These are phyloP conservation scores for Haberlea rhodopensis DNA, from an alignment of 257 asterid genomes.

Conservation along the genomic window DNA sequence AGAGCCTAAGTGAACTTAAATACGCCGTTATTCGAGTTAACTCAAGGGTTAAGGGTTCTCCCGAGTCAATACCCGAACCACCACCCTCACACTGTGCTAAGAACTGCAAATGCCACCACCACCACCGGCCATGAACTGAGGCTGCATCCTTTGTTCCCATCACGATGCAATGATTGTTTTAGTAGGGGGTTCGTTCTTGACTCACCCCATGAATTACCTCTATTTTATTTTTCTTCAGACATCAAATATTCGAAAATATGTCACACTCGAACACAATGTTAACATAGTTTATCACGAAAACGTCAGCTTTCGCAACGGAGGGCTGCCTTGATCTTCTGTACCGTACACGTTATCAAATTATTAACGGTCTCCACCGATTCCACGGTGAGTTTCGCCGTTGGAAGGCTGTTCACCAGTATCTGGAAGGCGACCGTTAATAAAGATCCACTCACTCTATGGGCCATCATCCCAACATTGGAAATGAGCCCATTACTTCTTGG, in stretches of 20 bases:
- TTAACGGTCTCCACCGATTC: conserved; percentile 95
- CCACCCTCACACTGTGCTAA: conserved; percentile 51
- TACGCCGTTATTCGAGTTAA: conserved; percentile 28
- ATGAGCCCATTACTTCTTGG: conserved; percentile 30
- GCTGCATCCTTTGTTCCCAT: conserved; percentile 23
- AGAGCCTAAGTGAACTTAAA: background rate
- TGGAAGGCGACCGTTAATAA: conserved; percentile 88
- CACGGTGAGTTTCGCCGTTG: conserved; percentile 82
- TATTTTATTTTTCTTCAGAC: background rate
- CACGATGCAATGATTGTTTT: conserved; percentile 42
- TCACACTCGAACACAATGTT: background rate
- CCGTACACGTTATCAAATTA: conserved; percentile 86
- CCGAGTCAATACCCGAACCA: conserved; percentile 99
- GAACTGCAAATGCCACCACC: conserved; percentile 11
- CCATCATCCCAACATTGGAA: conserved; percentile 35
- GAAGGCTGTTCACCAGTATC: conserved; percentile 74
- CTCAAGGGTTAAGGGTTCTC: conserved; percentile 34
- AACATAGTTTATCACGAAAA: background rate
- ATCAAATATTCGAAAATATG: background rate
- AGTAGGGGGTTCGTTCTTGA: conserved; percentile 91
- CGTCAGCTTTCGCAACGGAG: conserved; percentile 63
- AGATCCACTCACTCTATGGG: conserved; percentile 57
- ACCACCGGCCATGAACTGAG: conserved; percentile 1
- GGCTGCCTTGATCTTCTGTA: conserved; percentile 85
- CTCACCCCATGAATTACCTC: conserved; percentile 44